phyloP scores from a whole-genome alignment of 108 stramenopile genomes.

The Nitzschia sp. region DNA sequence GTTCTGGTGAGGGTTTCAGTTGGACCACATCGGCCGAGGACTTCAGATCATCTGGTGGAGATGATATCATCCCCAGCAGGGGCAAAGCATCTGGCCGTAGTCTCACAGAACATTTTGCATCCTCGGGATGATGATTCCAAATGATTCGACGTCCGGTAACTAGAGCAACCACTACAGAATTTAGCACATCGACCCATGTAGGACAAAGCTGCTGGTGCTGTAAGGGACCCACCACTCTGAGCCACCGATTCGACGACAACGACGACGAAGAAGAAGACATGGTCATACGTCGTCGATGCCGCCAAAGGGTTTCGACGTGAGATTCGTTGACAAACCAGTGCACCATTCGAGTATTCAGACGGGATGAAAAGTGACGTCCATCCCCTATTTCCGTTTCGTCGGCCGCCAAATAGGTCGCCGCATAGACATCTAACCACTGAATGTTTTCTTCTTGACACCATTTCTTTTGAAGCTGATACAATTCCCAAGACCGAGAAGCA shows the following conservation, averaged over 20 bases:
- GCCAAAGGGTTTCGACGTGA: not conserved
- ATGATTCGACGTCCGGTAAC: not conserved
- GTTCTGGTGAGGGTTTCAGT: no score
- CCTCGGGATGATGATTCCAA: not conserved
- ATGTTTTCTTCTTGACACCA: constrained; percentile 7
- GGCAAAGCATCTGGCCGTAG: no score
- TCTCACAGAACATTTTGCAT: no score
- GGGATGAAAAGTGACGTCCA: constrained; percentile 29
- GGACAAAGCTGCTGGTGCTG: no score
- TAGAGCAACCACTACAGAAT: not conserved
- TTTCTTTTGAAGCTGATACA: constrained; percentile 30
- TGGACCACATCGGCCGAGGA: no score
- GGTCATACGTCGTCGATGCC: not conserved
- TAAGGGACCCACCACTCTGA: no score
- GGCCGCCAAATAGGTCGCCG: constrained; percentile 29
- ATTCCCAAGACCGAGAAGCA: constrained; percentile 17
- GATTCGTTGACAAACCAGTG: constrained; percentile 1
- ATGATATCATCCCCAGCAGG: no score
- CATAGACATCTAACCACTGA: constrained; percentile 31
- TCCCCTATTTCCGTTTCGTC: constrained; percentile 20
- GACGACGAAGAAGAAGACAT: not conserved
- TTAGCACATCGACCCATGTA: not conserved
- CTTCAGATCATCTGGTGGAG: no score
- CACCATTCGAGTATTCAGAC: constrained; percentile 1
- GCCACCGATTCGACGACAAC: no score